These are phyloP conservation scores for Sugiyamaella novakii DNA, from an alignment of 1,139 yeast species.

Conservation along the genomic window DNA sequence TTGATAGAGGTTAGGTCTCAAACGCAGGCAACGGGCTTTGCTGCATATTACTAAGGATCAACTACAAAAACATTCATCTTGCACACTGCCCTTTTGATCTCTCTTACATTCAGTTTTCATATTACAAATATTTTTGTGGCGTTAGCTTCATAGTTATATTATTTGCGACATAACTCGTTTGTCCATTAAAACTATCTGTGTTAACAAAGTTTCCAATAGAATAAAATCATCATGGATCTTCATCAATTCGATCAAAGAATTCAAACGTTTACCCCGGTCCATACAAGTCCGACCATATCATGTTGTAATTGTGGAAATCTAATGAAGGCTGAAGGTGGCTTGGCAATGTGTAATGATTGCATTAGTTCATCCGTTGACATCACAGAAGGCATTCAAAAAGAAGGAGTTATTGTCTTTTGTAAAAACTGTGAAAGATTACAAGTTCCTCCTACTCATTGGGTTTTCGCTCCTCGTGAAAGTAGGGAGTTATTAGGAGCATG, in stretches of 20 bases:
- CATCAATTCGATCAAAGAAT: conserved; percentile 26
- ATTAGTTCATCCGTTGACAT: conserved; percentile 91
- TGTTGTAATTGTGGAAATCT: conserved; percentile 99
- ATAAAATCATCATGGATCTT: conserved; percentile 26
- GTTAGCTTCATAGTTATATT: too few species aligned
- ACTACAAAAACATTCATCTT: too few species aligned
- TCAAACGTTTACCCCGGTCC: conserved; percentile 40
- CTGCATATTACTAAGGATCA: too few species aligned
- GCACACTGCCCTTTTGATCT: too few species aligned
- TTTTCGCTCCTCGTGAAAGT: conserved; percentile 86
- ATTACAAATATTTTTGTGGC: too few species aligned
- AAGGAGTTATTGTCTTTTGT: conserved; percentile 87
- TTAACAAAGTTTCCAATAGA: too few species aligned
- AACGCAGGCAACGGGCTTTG: too few species aligned
- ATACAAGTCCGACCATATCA: conserved; percentile 75
- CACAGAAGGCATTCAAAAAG: conserved; percentile 92
- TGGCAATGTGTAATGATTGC: conserved; percentile 97
- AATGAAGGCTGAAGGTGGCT: conserved; percentile 77
- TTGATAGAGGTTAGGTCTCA: too few species aligned
- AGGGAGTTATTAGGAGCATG: conserved; percentile 90
- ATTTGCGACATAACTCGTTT: too few species aligned
- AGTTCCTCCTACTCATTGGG: conserved; percentile 94
- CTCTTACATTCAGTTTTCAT: too few species aligned
- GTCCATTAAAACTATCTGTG: too few species aligned
- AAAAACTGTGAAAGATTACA: conserved; percentile 93